These are phyloP conservation scores for Brachypodium distachyon DNA, from an alignment of 202 grass and related monocot genomes.

Conservation along the genomic window DNA sequence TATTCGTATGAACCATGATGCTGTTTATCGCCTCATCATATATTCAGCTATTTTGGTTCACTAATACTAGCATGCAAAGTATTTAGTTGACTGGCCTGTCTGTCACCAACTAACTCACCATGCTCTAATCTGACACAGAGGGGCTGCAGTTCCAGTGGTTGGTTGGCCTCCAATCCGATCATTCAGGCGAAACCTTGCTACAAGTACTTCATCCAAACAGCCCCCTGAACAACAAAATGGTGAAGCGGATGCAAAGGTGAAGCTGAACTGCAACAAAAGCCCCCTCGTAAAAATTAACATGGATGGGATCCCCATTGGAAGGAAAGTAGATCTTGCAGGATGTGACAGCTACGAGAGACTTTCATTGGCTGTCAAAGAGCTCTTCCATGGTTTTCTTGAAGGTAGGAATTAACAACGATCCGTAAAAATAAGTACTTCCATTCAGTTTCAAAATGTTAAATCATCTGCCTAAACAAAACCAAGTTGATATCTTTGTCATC, in stretches of 20 bases:
- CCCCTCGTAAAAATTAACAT: slow-evolving; percentile 92
- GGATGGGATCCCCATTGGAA: slow-evolving; percentile 93
- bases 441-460: neutral
- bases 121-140: slow-evolving; percentile 34
- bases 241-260: slow-evolving; percentile 26
- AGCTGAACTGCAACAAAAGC: slow-evolving; percentile 43
- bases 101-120: slow-evolving; percentile 11
- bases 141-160: slow-evolving; percentile 49
- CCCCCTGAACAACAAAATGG: slow-evolving; percentile 21
- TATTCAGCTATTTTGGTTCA: neutral
- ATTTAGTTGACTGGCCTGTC: neutral
- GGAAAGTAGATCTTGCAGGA: slow-evolving; percentile 73
- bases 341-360: slow-evolving; percentile 67
- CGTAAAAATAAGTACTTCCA: slow-evolving; percentile 5
- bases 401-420: slow-evolving; percentile 38
- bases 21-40: neutral
- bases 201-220: slow-evolving; percentile 52
- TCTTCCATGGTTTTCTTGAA: slow-evolving; percentile 80
- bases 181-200: slow-evolving; percentile 81
- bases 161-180: slow-evolving; percentile 90
- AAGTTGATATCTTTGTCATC: neutral
- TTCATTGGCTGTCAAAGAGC: slow-evolving; percentile 55
- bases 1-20: neutral
- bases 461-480: neutral
- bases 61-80: neutral